Evolutionary conservation across 257 asterid genomes (phyloP), one percentile per base, ranked within the genome.

Genomic region (Ligustrum vulgare): DNA sequence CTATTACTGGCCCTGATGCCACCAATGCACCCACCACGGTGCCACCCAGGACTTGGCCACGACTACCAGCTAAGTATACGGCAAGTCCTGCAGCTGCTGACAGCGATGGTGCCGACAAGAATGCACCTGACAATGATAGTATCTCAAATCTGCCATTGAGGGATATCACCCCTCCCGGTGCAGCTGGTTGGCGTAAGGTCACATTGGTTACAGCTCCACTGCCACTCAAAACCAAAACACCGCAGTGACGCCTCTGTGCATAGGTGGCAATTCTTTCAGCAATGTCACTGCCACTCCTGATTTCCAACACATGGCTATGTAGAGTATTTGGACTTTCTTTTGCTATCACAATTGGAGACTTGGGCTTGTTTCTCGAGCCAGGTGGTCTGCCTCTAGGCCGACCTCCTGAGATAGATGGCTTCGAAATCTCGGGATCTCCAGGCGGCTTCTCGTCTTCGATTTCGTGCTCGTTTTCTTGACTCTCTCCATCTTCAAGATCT

Each of bases 1-100:
- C 91, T 91, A 92, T 87, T 43, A 92, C 97, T 22, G 97, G 96
- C 16, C 97, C 97, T 0, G 94, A 87, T 0, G 97, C 94, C 33
- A 79, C 70, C 72, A 92, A 35, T 0, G 90, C 64, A 0, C 94
- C 93, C 2, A 82, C 90, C 73, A 92, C 93, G 18, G 81, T 82
- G 36, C 97, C 97, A 8, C 97, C 97, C 2, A 90, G 88, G 0
- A 92, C 91, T 80, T 90, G 97, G 15, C 97, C 97, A 71, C 87
- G 97, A 8, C 93, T 88, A 31, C 97, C 97, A 12, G 89, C 89
- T 28, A 92, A 81, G 81, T 92, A 92, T 23, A 92, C 91, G 0
- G 94, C 86, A 62, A 92, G 36, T 5, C 91, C 94, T 4, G 91
- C 78, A 8, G 91, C 89, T 0, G 89, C 93, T 0, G 90, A 87